phyloP scores from a whole-genome alignment of 176 grass and related monocot species.

The Thinopyrum elongatum region DNA sequence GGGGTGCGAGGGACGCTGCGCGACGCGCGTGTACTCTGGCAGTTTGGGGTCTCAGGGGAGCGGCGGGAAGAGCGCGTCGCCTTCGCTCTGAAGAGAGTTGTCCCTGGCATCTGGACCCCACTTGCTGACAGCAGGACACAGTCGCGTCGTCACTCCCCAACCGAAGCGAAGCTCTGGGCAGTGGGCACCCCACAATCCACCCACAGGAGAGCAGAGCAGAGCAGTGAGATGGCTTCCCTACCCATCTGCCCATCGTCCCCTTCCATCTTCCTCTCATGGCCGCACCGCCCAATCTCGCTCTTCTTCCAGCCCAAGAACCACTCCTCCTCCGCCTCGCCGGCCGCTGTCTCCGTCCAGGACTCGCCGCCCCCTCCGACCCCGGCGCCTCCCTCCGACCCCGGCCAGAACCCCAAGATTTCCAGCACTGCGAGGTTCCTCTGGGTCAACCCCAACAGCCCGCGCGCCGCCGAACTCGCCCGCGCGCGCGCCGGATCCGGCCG shows the following conservation, averaged over 20 bases:
- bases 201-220: neutral
- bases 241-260: constrained; percentile 35
- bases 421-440: constrained; percentile 53
- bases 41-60: neutral
- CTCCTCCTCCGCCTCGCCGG: constrained; percentile 10
- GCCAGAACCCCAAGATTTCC: neutral
- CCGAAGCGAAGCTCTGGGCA: neutral
- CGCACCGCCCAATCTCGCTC: constrained; percentile 37
- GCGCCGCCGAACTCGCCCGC: constrained; percentile 40
- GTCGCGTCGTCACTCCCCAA: constrained; percentile 1
- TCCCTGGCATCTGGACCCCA: constrained; percentile 26
- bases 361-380: constrained; percentile 19
- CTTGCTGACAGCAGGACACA: neutral
- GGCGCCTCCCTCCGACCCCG: constrained; percentile 22
- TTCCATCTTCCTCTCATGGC: constrained; percentile 43
- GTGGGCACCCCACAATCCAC: constrained; percentile 30
- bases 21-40: neutral
- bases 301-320: constrained; percentile 32
- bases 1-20: neutral
- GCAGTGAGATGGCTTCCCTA: constrained; percentile 36
- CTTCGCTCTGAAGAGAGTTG: neutral
- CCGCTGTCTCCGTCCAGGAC: constrained; percentile 60
- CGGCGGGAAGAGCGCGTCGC: constrained; percentile 29
- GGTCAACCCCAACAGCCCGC: constrained; percentile 91
- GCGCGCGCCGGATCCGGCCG: constrained; percentile 36